Evolutionary conservation across 805 yeast genomes (phyloP).

Genomic region (Myxozyma neotropica): DNA sequence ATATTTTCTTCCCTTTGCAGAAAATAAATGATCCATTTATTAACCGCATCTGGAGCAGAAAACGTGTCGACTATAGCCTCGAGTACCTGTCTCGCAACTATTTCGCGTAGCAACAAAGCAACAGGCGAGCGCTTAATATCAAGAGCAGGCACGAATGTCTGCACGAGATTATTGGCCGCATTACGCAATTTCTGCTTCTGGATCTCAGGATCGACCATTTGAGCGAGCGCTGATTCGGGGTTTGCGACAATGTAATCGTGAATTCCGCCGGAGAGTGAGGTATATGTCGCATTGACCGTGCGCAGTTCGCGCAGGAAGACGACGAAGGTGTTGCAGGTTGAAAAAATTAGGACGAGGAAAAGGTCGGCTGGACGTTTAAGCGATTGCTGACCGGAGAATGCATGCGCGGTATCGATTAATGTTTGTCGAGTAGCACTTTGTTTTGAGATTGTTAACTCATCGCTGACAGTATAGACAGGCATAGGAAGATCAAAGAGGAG

Average conservation of each 20-base stretch:
- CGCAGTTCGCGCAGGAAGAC: slow-evolving; percentile 34
- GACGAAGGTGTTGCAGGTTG: slow-evolving; percentile 34
- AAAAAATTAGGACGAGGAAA: slow-evolving; percentile 30
- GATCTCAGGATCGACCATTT: slow-evolving; percentile 33
- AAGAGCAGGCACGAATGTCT: slow-evolving; percentile 30
- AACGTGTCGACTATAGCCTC: slow-evolving; percentile 31
- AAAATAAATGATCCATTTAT: slow-evolving; percentile 32
- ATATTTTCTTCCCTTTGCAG: slow-evolving; percentile 31
- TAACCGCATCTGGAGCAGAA: slow-evolving; percentile 34
- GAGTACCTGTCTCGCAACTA: slow-evolving; percentile 30
- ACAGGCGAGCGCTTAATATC: slow-evolving; percentile 33
- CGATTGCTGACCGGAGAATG: slow-evolving; percentile 27
- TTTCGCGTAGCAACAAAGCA: slow-evolving; percentile 29
- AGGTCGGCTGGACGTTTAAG: slow-evolving; percentile 32
- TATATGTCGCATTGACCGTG: slow-evolving; percentile 23
- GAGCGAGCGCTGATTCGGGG: slow-evolving; percentile 37
- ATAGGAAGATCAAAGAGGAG: not conserved
- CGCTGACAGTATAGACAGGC: too few species aligned
- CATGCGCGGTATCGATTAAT: slow-evolving; percentile 45
- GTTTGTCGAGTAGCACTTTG: slow-evolving; percentile 30
- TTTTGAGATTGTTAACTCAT: too few species aligned
- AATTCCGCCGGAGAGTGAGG: slow-evolving; percentile 24
- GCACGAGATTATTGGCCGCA: slow-evolving; percentile 34
- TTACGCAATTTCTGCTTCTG: slow-evolving; percentile 31
- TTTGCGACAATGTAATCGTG: slow-evolving; percentile 33